Base-by-base conservation (phyloP, 2,329 filamentous ascomycete genomes). In the Exophiala mesophila region DNA sequence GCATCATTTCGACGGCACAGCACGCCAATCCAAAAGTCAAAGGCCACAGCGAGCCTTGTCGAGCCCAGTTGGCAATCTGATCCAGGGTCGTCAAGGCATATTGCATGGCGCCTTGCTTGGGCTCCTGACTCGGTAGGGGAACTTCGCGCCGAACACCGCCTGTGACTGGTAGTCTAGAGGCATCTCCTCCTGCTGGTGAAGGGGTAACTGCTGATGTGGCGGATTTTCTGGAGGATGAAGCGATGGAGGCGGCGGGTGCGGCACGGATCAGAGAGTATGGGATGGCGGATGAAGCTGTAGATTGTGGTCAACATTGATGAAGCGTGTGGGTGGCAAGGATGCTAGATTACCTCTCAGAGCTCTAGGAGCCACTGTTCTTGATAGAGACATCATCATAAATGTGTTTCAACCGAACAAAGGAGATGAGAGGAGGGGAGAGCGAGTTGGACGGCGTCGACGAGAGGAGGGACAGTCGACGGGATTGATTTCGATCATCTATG, bases 1-100 rank as follows among this genome's bases (percentile, higher is more conserved):
- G 85, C 87, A 94, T 94, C 87, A 94, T 94, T 64, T 94, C 87
- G 61, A 94, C 70, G 65, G 84, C 86, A 66, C 87, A 94, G 76
- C 87, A 94, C 59, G 87, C 87, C 36, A 92, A 82, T 38, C 83
- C 87, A 63, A 94, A 94, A 36, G 84, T 88, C 76, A 94, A 82
- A 55, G 87, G 87, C 87, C 87, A 94, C 39, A 92, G 73, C 12
- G 87, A 94, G 41, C 82, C 79, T 68, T 92, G 85, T 37, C 87
- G 81, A 26, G 80, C 83, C 87, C 87, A 94, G 71, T 89, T 90
- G 66, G 83, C 71, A 50, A 92, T 75, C 59, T 83, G 75, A 63
- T 94, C 86, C 59, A 56, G 44, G 31, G 54, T 56, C 10, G 54
- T 56, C 16, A 73, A 58, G 44, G 69, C 69, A 64, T 68, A 73